These are phyloP conservation scores for Quaeritorhiza haematococci DNA, from an alignment of 371 early-diverging fungal species.

Conservation along the genomic window DNA sequence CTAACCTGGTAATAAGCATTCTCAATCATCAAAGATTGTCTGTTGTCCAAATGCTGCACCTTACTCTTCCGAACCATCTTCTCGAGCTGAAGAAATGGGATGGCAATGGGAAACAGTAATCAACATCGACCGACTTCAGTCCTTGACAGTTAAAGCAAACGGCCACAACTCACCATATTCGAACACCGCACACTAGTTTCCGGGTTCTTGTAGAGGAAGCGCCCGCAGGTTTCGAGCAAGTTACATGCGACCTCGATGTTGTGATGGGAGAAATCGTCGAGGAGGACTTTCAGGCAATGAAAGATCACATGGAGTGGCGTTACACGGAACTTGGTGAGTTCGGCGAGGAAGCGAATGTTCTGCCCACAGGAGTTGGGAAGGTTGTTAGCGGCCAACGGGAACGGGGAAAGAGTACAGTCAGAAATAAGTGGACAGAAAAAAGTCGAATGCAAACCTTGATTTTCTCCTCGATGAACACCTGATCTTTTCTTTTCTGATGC, in stretches of 20 bases:
- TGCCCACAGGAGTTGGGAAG: conserved; percentile 1
- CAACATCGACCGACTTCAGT: no score
- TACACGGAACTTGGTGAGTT: conserved; percentile 87
- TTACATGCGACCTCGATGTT: conserved; percentile 82
- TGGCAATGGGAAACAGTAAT: not conserved
- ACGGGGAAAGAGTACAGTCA: not conserved
- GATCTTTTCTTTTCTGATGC: conserved; percentile 61
- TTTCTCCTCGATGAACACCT: conserved; percentile 66
- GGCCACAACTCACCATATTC: conserved; percentile 45
- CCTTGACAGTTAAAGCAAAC: not conserved
- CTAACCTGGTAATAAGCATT: conserved; percentile 80
- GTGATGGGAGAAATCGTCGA: conserved; percentile 75
- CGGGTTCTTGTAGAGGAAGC: conserved; percentile 74
- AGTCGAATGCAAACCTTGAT: conserved; percentile 46
- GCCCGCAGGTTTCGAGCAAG: conserved; percentile 85
- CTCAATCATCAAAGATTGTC: conserved; percentile 82
- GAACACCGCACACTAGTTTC: conserved; percentile 62
- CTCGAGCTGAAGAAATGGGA: conserved; percentile 54
- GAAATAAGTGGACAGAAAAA: conserved; percentile 18
- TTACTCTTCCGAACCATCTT: conserved; percentile 83
- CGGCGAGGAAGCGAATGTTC: conserved; percentile 82
- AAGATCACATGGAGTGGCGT: conserved; percentile 76
- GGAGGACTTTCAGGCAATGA: conserved; percentile 72
- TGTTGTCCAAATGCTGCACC: conserved; percentile 75
- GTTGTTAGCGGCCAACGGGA: not conserved